These are phyloP conservation scores for Paracoccidioides lutzii DNA, from an alignment of 2,329 filamentous ascomycete genomes.

Conservation along the genomic window DNA sequence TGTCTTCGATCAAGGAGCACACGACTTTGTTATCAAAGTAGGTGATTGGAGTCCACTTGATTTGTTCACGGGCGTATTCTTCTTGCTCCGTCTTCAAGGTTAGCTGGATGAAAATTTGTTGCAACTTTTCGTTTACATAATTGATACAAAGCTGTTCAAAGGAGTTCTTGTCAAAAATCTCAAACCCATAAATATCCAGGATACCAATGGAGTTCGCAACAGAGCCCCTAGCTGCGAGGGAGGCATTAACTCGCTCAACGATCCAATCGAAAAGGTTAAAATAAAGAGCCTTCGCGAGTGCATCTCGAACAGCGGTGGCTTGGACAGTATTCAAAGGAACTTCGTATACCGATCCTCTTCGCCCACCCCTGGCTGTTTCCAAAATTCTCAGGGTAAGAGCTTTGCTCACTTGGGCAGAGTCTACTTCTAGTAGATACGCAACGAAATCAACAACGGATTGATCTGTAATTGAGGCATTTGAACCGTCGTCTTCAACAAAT, in stretches of 20 bases:
- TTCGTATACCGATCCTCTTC: conserved; percentile 55
- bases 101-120: conserved; percentile 97
- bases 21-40: conserved; percentile 99
- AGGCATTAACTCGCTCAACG: conserved; percentile 79
- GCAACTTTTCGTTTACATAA: conserved; percentile 97
- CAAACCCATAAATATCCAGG: conserved; percentile 96
- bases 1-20: conserved; percentile 89
- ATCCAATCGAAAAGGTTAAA: conserved; percentile 99
- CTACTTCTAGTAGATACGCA: conserved; percentile 83
- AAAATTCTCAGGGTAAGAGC: conserved; percentile 83
- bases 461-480: conserved; percentile 76
- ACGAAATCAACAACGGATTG: conserved; percentile 89
- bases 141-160: conserved; percentile 99
- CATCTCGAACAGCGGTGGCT: conserved; percentile 76
- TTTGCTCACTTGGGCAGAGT: conserved; percentile 65
- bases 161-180: conserved; percentile 98
- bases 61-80: conserved; percentile 89
- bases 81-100: conserved; percentile 96
- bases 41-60: conserved; percentile 97
- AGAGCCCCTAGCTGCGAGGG: conserved; percentile 62
- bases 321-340: conserved; percentile 78
- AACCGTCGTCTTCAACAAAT: conserved; percentile 77
- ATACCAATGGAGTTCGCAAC: conserved; percentile 85
- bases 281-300: conserved; percentile 89
- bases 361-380: conserved; percentile 53